Base-by-base conservation (phyloP, 768 basidiomycete species). In the Leccinellum luteum region DNA sequence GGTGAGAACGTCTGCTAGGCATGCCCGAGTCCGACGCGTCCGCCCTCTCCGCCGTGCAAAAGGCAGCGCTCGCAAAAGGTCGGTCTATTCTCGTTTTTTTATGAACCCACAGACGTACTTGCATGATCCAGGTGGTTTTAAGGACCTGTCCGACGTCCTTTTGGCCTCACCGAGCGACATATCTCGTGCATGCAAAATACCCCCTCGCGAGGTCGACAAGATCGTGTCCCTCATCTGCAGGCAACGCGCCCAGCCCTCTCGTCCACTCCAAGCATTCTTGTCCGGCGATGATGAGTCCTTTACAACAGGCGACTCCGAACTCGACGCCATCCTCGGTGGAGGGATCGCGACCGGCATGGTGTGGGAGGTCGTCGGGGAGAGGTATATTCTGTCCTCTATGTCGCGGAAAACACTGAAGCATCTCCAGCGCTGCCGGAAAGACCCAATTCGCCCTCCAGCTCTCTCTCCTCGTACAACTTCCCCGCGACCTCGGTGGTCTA, bases 291-390 rank as follows among this genome's bases (percentile, higher is more conserved):
- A 77, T 28, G 78, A 81, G 51, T 76, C 71, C 52, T 83, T 90
- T 63, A 85, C 90, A 0, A 90, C 90, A 0, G 94, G 94, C 1
- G 92, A 96, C 67, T 56, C 68, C 2, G 65, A 74, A 19, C 76
- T 98, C 15, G 93, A 98, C 68, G 55, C 71, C 27, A 74, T 81
- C 6, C 75, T 98, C 0, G 89, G 89, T 7, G 94, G 94, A 13
- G 94, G 94, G 3, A 78, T 97, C 21, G 74, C 81, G 54, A 84
- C 86, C 1, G 86, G 92, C 2, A 86, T 87, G 81, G 60, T 98
- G 3, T 95, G 92, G 84, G 94, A 98, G 64, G 74, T 96, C 41
- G 85, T 81, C 13, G 94, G 94, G 27, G 92, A 96, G 78, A 92
- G 92, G 94, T 94, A 71, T 59, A 51, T n/a, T 56, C 44, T 50